Conservation (phyloP, 1,284 basidiomycete genomes). For the Puccinia horiana region DNA sequence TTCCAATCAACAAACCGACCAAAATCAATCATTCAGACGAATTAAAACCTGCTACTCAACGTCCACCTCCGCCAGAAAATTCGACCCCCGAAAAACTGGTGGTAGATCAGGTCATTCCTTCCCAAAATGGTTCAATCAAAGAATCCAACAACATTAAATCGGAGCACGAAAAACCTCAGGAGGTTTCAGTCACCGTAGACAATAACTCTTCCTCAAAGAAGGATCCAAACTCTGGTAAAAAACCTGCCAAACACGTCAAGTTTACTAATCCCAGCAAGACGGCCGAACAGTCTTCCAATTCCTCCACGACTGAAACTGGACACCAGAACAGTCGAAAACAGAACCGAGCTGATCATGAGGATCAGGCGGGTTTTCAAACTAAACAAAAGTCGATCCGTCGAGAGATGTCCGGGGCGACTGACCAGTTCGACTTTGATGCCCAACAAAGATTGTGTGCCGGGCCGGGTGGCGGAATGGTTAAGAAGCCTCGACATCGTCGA, state of each 20-base stretch:
- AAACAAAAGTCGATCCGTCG: conserved; percentile 4
- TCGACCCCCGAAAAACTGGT: neutral
- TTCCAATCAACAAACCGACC: neutral
- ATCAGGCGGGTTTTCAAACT: neutral
- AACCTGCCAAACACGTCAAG: conserved; percentile 24
- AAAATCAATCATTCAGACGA: neutral
- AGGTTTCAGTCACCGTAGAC: neutral
- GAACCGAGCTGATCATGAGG: neutral
- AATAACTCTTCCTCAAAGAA: neutral
- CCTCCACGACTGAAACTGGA: too few relatives aligned
- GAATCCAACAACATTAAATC: neutral
- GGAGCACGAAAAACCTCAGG: neutral
- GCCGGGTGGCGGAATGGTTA: conserved; percentile 8
- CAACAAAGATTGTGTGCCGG: conserved; percentile 7
- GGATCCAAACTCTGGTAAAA: neutral
- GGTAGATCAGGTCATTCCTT: neutral
- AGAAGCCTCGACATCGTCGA: neutral
- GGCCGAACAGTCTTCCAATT: neutral
- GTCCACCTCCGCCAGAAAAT: neutral
- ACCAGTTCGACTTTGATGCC: conserved; percentile 20
- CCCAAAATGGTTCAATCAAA: neutral
- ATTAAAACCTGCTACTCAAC: neutral
- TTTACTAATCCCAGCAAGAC: neutral
- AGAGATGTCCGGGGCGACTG: conserved; percentile 17
- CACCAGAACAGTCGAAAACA: neutral